Percentiles rank a stretch among this genome's conserved stretches.
These are phyloP conservation scores for Cladosporium sp. DNA, from an alignment of 2,329 filamentous ascomycete species.

Conservation along the genomic window DNA sequence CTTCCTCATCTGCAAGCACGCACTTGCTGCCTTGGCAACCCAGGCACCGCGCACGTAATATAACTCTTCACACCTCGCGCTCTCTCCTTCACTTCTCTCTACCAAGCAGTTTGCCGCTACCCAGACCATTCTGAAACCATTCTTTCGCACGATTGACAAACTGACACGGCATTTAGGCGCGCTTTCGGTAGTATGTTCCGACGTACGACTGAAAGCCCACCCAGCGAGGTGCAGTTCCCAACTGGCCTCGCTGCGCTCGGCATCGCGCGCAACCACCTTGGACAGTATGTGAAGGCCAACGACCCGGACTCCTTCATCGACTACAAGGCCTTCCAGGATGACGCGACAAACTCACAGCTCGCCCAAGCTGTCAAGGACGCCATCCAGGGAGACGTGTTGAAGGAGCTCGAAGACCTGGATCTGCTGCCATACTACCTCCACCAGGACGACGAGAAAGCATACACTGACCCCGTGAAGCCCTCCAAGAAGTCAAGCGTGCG, in stretches of 20 bases:
- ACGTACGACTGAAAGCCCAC: slow-evolving; percentile 63
- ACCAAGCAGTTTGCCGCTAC: no score
- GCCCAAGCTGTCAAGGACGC: slow-evolving; percentile 59
- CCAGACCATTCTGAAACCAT: no score
- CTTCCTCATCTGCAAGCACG: no score
- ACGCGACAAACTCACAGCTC: slow-evolving; percentile 73
- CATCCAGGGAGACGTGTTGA: slow-evolving; percentile 23
- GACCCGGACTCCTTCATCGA: slow-evolving; percentile 60
- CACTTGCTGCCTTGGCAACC: no score
- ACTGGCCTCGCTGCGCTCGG: slow-evolving; percentile 66
- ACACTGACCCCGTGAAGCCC: slow-evolving; percentile 21
- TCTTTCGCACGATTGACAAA: no score
- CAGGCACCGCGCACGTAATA: no score
- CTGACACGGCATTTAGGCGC: no score
- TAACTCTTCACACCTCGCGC: no score
- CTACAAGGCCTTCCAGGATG: slow-evolving; percentile 68
- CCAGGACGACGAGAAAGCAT: slow-evolving; percentile 11
- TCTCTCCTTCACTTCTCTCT: no score
- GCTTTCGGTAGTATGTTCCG: no score
- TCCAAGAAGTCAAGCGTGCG: slow-evolving; percentile 57
- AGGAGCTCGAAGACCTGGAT: slow-evolving; percentile 16
- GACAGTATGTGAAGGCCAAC: slow-evolving; percentile 18
- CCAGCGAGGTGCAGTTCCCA: slow-evolving; percentile 65
- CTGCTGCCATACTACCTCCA: slow-evolving; percentile 26
- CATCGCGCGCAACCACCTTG: slow-evolving; percentile 40